These are phyloP conservation scores for Puccinellia tenuiflora DNA, from an alignment of 176 grass and related monocot species.

Conservation along the genomic window DNA sequence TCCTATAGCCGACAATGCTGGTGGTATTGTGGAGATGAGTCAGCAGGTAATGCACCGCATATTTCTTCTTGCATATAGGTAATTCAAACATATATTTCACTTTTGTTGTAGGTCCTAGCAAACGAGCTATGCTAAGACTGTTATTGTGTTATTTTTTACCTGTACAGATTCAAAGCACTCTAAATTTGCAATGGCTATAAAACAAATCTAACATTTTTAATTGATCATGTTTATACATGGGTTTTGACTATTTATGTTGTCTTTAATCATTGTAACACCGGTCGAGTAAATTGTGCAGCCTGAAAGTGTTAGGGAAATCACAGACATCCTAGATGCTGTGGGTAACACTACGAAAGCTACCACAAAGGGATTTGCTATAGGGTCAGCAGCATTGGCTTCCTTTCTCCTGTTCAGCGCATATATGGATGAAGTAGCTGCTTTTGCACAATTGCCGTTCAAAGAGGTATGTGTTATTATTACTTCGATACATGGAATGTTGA, in stretches of 20 bases:
- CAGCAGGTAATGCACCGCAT: conserved; percentile 57
- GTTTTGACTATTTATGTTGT: neutral
- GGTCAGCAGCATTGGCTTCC: conserved; percentile 94
- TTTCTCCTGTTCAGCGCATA: conserved; percentile 99
- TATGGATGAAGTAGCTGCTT: conserved; percentile 98
- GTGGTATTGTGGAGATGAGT: conserved; percentile 99
- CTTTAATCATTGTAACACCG: neutral
- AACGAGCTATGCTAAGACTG: neutral
- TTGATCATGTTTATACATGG: neutral
- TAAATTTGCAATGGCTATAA: neutral
- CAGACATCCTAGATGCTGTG: conserved; percentile 94
- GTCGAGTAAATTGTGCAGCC: conserved; percentile 53
- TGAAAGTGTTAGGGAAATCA: conserved; percentile 97
- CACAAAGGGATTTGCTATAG: conserved; percentile 99
- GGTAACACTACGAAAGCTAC: conserved; percentile 99
- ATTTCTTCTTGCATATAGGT: conserved; percentile 6
- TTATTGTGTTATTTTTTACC: neutral
- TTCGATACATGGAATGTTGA: neutral
- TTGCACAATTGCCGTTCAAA: conserved; percentile 79
- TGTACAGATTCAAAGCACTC: neutral
- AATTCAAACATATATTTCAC: neutral
- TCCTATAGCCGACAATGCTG: conserved; percentile 98
- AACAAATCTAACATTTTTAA: neutral
- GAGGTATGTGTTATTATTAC: conserved; percentile 54
- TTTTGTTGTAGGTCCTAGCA: neutral